Conservation (phyloP, 352 stramenopile genomes). For the Phytophthora hybrid region DNA sequence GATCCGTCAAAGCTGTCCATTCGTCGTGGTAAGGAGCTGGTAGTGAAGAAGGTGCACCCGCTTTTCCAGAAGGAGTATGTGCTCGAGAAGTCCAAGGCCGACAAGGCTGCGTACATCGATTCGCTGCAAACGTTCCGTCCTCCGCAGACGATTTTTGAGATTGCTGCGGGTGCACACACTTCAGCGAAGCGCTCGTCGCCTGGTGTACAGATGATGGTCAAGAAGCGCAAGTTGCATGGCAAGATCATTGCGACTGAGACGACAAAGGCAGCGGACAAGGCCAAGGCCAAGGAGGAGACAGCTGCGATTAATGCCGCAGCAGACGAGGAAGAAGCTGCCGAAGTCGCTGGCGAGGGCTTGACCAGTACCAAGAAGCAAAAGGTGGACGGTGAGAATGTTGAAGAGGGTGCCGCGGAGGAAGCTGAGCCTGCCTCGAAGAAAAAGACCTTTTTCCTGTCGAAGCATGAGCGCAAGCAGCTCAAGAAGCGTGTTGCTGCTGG, state of each 20-base stretch:
- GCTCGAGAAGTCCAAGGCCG: slow-evolving; percentile 75
- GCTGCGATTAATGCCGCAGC: slow-evolving; percentile 41
- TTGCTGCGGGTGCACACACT: slow-evolving; percentile 86
- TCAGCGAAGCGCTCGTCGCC: slow-evolving; percentile 83
- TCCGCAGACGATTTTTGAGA: slow-evolving; percentile 97
- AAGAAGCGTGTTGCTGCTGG: slow-evolving; percentile 90
- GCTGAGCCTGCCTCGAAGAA: slow-evolving; percentile 39
- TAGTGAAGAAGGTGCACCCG: slow-evolving; percentile 92
- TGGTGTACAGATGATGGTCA: slow-evolving; percentile 87
- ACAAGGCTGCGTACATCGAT: slow-evolving; percentile 93
- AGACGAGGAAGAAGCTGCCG: slow-evolving; percentile 40
- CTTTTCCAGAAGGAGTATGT: slow-evolving; percentile 91
- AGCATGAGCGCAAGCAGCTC: slow-evolving; percentile 94
- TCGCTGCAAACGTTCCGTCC: slow-evolving; percentile 94
- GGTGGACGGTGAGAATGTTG: not conserved
- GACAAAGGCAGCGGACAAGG: slow-evolving; percentile 47
- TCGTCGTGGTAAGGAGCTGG: slow-evolving; percentile 94
- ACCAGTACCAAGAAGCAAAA: slow-evolving; percentile 18
- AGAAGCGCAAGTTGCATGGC: slow-evolving; percentile 85
- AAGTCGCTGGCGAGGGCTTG: slow-evolving; percentile 19
- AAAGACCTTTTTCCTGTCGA: slow-evolving; percentile 92
- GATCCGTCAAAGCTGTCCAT: slow-evolving; percentile 97
- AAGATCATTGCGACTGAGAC: slow-evolving; percentile 88
- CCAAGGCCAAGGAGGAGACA: slow-evolving; percentile 50
- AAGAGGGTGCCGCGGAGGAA: slow-evolving; percentile 13